A percentile compares a stretch with the other conserved stretches of the same genome.
Evolutionary conservation across 108 stramenopile genomes (phyloP).

Genomic region (Nitzschia palea): DNA sequence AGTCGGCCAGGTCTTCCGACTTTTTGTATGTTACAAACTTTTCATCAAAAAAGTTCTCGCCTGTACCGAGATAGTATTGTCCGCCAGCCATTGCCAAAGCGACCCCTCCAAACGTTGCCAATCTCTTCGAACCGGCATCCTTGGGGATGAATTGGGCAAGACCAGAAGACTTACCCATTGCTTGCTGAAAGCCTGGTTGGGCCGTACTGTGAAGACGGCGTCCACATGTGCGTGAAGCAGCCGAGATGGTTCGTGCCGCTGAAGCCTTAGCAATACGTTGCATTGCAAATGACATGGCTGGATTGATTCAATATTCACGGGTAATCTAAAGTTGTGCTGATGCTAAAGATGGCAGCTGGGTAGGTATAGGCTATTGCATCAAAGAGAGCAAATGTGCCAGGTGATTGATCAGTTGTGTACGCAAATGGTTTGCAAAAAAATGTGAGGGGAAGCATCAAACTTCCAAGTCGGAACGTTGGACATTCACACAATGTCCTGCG

Average conservation of each 20-base stretch:
- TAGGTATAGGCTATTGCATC: too few species aligned
- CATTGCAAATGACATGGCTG: not conserved
- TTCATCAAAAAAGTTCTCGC: slow-evolving; percentile 41
- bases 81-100: slow-evolving; percentile 3
- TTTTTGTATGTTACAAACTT: slow-evolving; percentile 31
- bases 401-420: too few species aligned
- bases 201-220: not conserved
- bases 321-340: too few species aligned
- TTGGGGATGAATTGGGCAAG: not conserved
- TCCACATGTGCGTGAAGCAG: slow-evolving; percentile 1
- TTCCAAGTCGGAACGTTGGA: too few species aligned
- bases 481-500: too few species aligned
- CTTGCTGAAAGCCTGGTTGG: not conserved
- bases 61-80: slow-evolving; percentile 21
- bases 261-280: slow-evolving; percentile 6
- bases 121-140: not conserved
- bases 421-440: too few species aligned
- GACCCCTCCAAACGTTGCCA: not conserved
- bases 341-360: too few species aligned
- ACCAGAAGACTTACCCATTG: not conserved
- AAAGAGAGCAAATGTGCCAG: too few species aligned
- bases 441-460: too few species aligned
- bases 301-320: too few species aligned
- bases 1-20: slow-evolving; percentile 41
- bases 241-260: too few species aligned